These are phyloP conservation scores for Solanum hybrid DNA, from an alignment of 305 asterid species.

Conservation along the genomic window DNA sequence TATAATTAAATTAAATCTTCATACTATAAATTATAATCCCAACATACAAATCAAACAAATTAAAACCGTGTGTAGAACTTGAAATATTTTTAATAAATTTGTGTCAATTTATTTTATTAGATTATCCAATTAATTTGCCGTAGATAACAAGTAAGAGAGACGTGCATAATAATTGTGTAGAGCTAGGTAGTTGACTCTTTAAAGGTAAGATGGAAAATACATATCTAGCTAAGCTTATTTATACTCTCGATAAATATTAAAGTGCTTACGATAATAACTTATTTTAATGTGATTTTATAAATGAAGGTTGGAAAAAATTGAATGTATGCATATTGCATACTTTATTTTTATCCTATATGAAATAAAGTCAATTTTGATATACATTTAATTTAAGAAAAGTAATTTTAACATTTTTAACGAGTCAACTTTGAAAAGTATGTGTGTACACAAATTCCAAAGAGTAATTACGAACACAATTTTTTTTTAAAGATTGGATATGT, in stretches of 20 bases:
- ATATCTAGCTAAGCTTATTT: background rate
- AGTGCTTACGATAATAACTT: background rate
- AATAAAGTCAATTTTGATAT: background rate
- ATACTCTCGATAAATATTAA: background rate
- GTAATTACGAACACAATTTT: background rate
- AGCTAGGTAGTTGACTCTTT: slow-evolving; percentile 6
- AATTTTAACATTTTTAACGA: background rate
- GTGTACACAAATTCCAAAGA: background rate
- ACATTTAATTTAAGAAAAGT: no score
- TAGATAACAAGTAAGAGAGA: background rate
- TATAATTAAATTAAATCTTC: background rate
- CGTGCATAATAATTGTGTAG: background rate
- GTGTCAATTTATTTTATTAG: background rate
- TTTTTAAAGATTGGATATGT: background rate
- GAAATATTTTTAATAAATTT: background rate
- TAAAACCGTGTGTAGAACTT: background rate
- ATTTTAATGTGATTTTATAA: background rate
- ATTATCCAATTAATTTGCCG: background rate
- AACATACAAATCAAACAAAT: background rate
- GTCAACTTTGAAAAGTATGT: background rate
- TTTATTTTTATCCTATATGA: no score
- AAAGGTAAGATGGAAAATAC: slow-evolving; percentile 1
- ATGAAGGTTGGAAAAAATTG: background rate
- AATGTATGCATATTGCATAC: no score
- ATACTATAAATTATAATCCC: background rate